Base-by-base conservation (phyloP, 495 filamentous ascomycete species). In the Daldinia bambusicola region DNA sequence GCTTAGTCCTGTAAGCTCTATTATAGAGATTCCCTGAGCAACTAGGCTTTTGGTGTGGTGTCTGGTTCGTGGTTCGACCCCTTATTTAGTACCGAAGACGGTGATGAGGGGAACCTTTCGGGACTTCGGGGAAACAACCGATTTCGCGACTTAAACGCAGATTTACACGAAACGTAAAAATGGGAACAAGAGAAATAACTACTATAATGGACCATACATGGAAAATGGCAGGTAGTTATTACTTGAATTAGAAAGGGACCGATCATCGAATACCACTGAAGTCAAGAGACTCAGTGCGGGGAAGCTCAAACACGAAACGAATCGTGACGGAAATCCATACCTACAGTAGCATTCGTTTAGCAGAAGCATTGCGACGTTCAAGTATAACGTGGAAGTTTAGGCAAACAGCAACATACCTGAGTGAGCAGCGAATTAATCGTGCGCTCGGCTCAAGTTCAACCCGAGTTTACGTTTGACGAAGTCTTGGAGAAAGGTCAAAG, bases 331-430 rank as follows among this genome's bases (percentile, higher is more conserved):
- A 4, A 13, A 34, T 37, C 58, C 8, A 12, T 56, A 26, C 6
- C 50, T 55, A 37, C 60, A 53, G 64, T 68, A 40, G 51, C 64
- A 72, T 68, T 67, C 64, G 65, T 57, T 63, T 67, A 67, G 20
- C 31, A 63, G 13, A 55, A 32, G 20, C 26, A 60, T 38, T 41
- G 14, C 37, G 14, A 67, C 38, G 8, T 22, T 41, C 34, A 63
- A 52, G 32, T 40, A 31, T 50, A 50, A 61, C 26, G 1, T 26
- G 26, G 26, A 26, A 26, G 26, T 26, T 26, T 26, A 26, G 26
- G 26, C 3, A 16, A 45, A n/a, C 31, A 32, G 26, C 9, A 53
- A 62, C 58, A 32, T 45, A 67, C 53, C 41, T 52, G 8, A 37
- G 55, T 20, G 2, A 41, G 30, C 52, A n/a, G 6, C 20, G 18